Evolutionary conservation across 2,329 filamentous ascomycete genomes (phyloP), one percentile per base, ranked within the genome.

Genomic region (Leptographium wingfieldii): DNA sequence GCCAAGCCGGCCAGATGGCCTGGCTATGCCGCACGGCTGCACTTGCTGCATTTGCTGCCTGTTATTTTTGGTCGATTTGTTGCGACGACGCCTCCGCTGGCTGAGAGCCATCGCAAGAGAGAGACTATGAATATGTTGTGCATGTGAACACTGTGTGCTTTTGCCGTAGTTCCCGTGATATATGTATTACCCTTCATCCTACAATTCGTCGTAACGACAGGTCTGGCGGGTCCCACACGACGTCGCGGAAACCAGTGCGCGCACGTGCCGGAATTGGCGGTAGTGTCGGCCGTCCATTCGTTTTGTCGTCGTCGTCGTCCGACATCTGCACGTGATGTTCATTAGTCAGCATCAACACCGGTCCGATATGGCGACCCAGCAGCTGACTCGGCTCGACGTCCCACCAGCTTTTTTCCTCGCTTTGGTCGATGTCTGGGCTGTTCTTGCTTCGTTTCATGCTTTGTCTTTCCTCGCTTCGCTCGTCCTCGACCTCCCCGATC

Each of bases 151-250:
- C 40, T 14, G 40, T 46, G 40, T 48, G 43, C 19, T 14, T 7
- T 40, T 7, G 3, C 35, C 35, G 35, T 38, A 3, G 35, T 38
- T 40, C 10, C 33, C 9, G 33, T 35, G 33, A 9, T 11, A 35
- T 10, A 11, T 35, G 9, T 9, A 35, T 9, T 25, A 22, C 22
- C 1, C 22, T 27, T n/a, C 19, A 33, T 58, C 16, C 69, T 65
- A 72, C 68, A 68, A 64, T 38, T 3, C 25, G 43, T 19, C 62
- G 66, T 27, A 66, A 51, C 2, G 48, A 48, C 16, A 60, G 33
- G 25, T 69, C 69, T 1, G 71, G 72, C 19, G 73, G 71, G 61
- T 74, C 72, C 72, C 72, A 74, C 5, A 75, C 69, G 25, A 73
- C 66, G 33, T 73, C 72, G 38, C 69, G 69, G 57, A 73, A 63